A percentile compares a stretch with the other conserved stretches of the same genome.
Evolutionary conservation across 2,329 filamentous ascomycete genomes (phyloP).

Genomic region (Intubia oerlemansii): DNA sequence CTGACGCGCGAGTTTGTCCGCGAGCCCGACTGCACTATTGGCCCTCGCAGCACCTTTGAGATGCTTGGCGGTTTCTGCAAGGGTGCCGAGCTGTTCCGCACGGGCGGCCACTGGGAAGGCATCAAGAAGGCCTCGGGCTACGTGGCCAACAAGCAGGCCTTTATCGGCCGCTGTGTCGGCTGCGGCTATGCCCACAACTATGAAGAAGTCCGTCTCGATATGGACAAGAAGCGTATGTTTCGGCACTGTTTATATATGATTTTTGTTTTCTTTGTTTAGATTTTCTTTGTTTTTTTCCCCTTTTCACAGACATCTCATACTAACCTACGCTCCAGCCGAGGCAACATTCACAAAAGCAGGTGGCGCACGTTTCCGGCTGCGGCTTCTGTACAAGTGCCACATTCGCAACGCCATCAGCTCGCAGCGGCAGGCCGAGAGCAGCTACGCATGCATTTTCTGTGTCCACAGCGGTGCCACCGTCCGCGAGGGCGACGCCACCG

Average conservation of each 20-base stretch:
- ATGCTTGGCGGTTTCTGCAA: conserved; percentile 17
- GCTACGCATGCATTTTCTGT: conserved; percentile 20
- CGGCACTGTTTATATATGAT: not conserved
- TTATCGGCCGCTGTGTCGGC: conserved; percentile 10
- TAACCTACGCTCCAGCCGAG: conserved; percentile 10
- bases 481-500: conserved; percentile 20
- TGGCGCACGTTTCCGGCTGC: conserved; percentile 16
- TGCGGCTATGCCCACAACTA: conserved; percentile 12
- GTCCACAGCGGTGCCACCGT: conserved; percentile 13
- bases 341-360: conserved; percentile 15
- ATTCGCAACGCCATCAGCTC: conserved; percentile 11
- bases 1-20: conserved; percentile 6
- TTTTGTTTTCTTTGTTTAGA: not conserved
- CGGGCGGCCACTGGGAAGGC: conserved; percentile 15
- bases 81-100: conserved; percentile 16
- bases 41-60: conserved; percentile 15
- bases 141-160: conserved; percentile 9
- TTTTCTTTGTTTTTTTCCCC: not conserved
- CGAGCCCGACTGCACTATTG: conserved; percentile 13
- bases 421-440: conserved; percentile 11
- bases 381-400: conserved; percentile 22
- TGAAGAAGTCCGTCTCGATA: conserved; percentile 14
- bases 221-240: conserved; percentile 11
- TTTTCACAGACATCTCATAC: not conserved
- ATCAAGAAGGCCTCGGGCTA: conserved; percentile 13